Conservation (phyloP, 1,139 yeast genomes). For the Kluyveromyces sp. region DNA sequence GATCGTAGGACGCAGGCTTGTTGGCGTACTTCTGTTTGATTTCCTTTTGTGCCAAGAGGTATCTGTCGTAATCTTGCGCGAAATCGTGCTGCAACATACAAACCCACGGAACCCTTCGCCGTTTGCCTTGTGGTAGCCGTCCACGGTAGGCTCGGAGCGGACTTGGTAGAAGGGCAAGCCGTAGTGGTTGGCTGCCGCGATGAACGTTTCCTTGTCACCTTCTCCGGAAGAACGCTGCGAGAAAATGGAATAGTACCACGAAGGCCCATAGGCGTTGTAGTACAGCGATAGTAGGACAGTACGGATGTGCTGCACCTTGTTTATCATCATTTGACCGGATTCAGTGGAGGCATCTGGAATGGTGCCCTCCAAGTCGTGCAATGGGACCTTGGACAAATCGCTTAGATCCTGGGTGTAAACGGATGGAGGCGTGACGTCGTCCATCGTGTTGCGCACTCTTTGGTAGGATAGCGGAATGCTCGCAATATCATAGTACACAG, state of each 20-base stretch:
- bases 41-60: slow-evolving; percentile 15
- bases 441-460: slow-evolving; percentile 37
- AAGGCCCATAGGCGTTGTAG: slow-evolving; percentile 75
- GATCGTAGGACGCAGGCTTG: slow-evolving; percentile 14
- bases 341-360: slow-evolving; percentile 79
- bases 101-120: slow-evolving; percentile 24
- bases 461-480: slow-evolving; percentile 38
- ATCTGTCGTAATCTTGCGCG: slow-evolving; percentile 22
- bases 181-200: slow-evolving; percentile 68
- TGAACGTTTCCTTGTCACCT: slow-evolving; percentile 85
- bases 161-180: slow-evolving; percentile 60
- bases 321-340: slow-evolving; percentile 71
- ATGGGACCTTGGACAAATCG: slow-evolving; percentile 38
- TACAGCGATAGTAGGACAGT: slow-evolving; percentile 62
- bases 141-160: slow-evolving; percentile 33
- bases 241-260: slow-evolving; percentile 71
- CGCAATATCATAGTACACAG: slow-evolving; percentile 59
- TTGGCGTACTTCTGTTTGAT: slow-evolving; percentile 11
- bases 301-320: slow-evolving; percentile 56
- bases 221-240: slow-evolving; percentile 84
- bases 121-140: slow-evolving; percentile 22
- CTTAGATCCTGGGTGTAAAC: slow-evolving; percentile 25
- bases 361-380: slow-evolving; percentile 61
- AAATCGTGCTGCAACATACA: slow-evolving; percentile 30
- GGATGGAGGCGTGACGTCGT: slow-evolving; percentile 32